phyloP scores from a whole-genome alignment of 306 rosid genomes.

The Quercus dentata region DNA sequence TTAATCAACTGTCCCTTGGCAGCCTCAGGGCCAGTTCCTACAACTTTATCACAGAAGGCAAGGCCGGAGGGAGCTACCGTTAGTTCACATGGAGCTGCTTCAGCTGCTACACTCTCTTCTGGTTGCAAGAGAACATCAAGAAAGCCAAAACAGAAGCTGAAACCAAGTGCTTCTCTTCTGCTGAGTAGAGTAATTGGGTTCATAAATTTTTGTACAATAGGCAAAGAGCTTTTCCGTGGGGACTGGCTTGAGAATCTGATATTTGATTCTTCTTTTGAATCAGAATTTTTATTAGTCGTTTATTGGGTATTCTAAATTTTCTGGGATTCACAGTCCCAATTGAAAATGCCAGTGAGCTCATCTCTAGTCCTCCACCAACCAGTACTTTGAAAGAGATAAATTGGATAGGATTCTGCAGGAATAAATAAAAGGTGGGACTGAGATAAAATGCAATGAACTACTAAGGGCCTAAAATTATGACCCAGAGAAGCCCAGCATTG shows the following conservation, averaged over 20 bases:
- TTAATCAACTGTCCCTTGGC: constrained; percentile 79
- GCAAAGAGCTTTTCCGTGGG: not conserved
- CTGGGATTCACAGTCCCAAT: constrained; percentile 25
- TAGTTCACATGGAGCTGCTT: constrained; percentile 48
- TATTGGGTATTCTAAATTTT: not conserved
- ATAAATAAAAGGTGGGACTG: not conserved
- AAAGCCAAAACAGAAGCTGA: constrained; percentile 49
- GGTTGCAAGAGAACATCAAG: constrained; percentile 16
- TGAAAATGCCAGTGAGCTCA: constrained; percentile 43
- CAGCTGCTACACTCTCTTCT: constrained; percentile 34
- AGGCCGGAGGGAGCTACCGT: constrained; percentile 77
- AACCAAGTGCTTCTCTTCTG: constrained; percentile 55
- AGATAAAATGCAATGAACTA: not conserved
- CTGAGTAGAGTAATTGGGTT: constrained; percentile 12
- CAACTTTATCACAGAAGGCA: constrained; percentile 73
- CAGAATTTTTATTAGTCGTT: constrained; percentile 6
- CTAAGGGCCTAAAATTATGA: not conserved
- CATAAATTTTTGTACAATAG: constrained; percentile 10
- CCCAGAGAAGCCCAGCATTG: not conserved
- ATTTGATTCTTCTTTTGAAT: constrained; percentile 13
- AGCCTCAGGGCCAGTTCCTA: constrained; percentile 73
- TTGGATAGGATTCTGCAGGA: constrained; percentile 7
- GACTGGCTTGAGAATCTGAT: not conserved
- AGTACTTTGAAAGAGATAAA: not conserved
- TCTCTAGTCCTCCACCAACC: constrained; percentile 22